Evolutionary conservation across 306 rosid genomes (phyloP), one percentile per base, ranked within the genome.

Genomic region (Cicer chorassanicum): DNA sequence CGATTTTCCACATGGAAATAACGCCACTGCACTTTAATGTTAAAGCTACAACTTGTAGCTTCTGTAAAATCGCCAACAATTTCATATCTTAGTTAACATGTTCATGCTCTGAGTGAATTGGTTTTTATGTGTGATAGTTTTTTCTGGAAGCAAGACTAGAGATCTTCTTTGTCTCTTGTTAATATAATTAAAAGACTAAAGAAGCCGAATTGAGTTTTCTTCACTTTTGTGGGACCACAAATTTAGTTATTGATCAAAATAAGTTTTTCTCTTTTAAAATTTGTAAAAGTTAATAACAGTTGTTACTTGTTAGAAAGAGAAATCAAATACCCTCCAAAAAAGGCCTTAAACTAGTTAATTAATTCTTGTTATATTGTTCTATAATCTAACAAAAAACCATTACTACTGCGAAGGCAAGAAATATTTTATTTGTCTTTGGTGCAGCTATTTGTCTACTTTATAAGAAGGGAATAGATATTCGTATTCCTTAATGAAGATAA

Each of bases 101-200:
- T 4, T 29, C 36, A 29, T 3, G 36, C 36, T 29, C 34, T 29
- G 36, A 54, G 7, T 64, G 55, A 39, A 24, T 45, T 74, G 56
- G 15, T 3, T 68, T 44, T 72, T 18, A 46, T 38, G 62, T n/a
- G 14, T 39, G 38, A n/a, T 68, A 38, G 51, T 54, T 66, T 56
- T 57, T 53, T 66, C 38, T 29, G 34, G 18, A 66, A 77, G 46
- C 8, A 48, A 15, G 59, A 41, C 42, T 53, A 12, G 76, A 55
- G 18, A 19, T 69, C 39, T 0, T 6, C 6, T 60, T 15, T 8
- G 8, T 21, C 13, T 7, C 7, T 56, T 56, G 12, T 45, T 61
- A 62, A 69, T 64, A 13, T 10, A 10, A 10, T 9, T 51, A 24
- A 78, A 24, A 78, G 19, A 49, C 9, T 49, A 5, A 48, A 48